Evolutionary conservation across 139 green algal species (phyloP).

Genomic region (Pseudopediastrum boryanum): DNA sequence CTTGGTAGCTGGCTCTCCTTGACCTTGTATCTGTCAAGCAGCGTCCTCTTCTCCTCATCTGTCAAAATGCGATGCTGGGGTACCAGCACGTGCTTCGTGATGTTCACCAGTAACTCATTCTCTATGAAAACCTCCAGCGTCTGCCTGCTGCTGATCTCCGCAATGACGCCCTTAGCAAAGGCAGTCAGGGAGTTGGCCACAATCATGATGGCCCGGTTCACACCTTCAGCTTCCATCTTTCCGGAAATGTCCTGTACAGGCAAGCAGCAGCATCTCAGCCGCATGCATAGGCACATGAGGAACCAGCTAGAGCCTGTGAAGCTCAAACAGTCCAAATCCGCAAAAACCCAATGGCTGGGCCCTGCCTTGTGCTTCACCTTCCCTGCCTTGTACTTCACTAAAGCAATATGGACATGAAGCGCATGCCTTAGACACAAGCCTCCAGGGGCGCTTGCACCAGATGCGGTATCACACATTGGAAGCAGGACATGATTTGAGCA

Average conservation of each 20-base stretch:
- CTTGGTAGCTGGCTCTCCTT: constrained; percentile 96
- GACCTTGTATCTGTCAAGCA: constrained; percentile 94
- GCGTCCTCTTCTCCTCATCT: constrained; percentile 85
- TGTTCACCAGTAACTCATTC: constrained; percentile 96
- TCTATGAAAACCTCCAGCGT: constrained; percentile 91
- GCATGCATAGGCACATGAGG: neutral
- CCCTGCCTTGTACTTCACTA: too few species aligned
- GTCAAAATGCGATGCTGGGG: constrained; percentile 88
- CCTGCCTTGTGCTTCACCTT: too few species aligned
- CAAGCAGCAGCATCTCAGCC: neutral
- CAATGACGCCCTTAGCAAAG: constrained; percentile 51
- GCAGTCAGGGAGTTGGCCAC: constrained; percentile 65
- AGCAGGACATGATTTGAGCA: too few species aligned
- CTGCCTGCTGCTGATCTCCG: constrained; percentile 9
- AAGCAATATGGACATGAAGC: too few species aligned
- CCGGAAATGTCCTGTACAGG: constrained; percentile 68
- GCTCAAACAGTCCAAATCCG: too few species aligned
- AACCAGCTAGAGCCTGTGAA: neutral
- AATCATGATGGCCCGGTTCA: constrained; percentile 90
- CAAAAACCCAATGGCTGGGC: too few species aligned
- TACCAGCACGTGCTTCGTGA: constrained; percentile 95
- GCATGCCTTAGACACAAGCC: too few species aligned
- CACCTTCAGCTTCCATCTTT: constrained; percentile 88
- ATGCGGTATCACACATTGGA: too few species aligned
- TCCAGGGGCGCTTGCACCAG: too few species aligned